Evolutionary conservation across 257 asterid species (phyloP).

Genomic region (Solanum arcanum): DNA sequence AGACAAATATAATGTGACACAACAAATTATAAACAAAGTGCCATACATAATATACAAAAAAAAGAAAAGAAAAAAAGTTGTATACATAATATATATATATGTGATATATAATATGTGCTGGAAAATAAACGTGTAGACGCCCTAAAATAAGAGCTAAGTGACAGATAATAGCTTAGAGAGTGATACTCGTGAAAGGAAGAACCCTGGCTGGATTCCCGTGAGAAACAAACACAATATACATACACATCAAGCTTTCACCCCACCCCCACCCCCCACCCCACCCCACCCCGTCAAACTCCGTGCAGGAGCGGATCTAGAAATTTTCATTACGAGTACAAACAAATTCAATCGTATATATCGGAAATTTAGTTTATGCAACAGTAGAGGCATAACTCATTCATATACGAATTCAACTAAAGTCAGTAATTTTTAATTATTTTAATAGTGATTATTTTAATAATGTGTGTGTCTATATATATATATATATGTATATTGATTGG

Average conservation of each 20-base stretch:
- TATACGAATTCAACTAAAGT: fast-evolving
- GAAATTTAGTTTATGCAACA: background rate
- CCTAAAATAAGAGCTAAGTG: background rate
- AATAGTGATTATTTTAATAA: no score
- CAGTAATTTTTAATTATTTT: no score
- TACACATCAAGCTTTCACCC: slow-evolving; percentile 4
- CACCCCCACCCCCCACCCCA: background rate
- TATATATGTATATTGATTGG: no score
- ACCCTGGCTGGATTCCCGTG: slow-evolving; percentile 20
- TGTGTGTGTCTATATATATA: no score
- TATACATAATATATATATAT: background rate
- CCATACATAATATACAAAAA: background rate
- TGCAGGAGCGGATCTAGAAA: background rate
- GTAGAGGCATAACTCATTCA: background rate
- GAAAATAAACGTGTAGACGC: slow-evolving; percentile 16
- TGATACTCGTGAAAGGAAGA: slow-evolving; percentile 22
- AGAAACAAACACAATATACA: slow-evolving; percentile 5
- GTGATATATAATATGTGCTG: background rate
- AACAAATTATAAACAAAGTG: background rate
- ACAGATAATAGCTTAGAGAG: background rate
- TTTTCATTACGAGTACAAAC: background rate
- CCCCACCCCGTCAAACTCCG: background rate
- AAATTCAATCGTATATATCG: background rate
- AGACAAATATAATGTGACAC: background rate
- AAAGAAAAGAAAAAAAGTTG: background rate